Percentiles rank a stretch among this genome's conserved stretches.
Evolutionary conservation across 495 filamentous ascomycete species (phyloP).

Genomic region (Podospora pseudocomata): DNA sequence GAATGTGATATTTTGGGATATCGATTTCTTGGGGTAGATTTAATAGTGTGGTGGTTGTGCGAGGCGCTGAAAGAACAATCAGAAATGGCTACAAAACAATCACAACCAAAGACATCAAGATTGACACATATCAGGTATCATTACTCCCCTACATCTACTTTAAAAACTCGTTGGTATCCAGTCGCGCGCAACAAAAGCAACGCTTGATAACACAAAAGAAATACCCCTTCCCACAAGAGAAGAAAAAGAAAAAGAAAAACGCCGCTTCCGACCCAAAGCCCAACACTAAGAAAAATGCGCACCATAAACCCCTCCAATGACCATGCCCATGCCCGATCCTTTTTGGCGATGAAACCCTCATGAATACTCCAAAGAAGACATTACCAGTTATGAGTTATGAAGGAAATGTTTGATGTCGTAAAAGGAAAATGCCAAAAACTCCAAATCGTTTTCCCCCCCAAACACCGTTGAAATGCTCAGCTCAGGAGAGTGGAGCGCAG

Average conservation of each 20-base stretch:
- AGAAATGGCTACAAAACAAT: not conserved
- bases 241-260: not conserved
- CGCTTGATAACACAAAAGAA: not conserved
- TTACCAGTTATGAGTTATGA: not conserved
- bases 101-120: not conserved
- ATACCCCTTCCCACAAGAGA: not conserved
- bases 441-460: not conserved
- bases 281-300: not conserved
- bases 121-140: not conserved
- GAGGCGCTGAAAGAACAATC: too few relatives aligned
- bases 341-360: not conserved
- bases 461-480: not conserved
- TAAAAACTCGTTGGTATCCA: not conserved
- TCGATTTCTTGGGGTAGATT: too few relatives aligned
- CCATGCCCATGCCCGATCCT: not conserved
- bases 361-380: not conserved
- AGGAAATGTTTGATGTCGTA: not conserved
- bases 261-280: not conserved
- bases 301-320: not conserved
- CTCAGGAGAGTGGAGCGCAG: conserved; percentile 35
- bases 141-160: not conserved
- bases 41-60: too few relatives aligned
- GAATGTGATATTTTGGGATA: too few relatives aligned
- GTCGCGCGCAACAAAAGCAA: not conserved
- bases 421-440: not conserved